Conservation (phyloP, 148 eudicot genomes). For the Rhododendron griersonianum region DNA sequence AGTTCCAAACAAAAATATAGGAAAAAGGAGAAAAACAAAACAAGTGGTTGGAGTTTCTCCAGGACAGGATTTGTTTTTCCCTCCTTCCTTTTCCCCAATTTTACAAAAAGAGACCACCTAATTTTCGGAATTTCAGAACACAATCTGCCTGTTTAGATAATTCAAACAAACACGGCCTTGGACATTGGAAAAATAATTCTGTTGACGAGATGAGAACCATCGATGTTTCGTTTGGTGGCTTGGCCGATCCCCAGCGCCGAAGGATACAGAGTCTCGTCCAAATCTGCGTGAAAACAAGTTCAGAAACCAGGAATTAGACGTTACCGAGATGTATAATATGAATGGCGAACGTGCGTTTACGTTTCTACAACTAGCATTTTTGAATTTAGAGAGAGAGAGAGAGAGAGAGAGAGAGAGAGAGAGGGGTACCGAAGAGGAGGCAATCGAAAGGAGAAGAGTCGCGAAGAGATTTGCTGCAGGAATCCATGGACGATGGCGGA, state of each 20-base stretch:
- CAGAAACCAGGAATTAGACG: neutral
- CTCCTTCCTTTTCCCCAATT: no score
- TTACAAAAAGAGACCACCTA: no score
- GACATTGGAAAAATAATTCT: neutral
- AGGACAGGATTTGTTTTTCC: no score
- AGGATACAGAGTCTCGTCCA: constrained; percentile 88
- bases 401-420: constrained; percentile 3
- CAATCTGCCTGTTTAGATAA: neutral
- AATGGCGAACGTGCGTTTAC: neutral
- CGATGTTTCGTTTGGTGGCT: constrained; percentile 61
- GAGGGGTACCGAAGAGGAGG: constrained; percentile 49
- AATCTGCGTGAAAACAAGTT: constrained; percentile 40
- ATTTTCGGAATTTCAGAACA: neutral
- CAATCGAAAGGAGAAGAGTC: constrained; percentile 59
- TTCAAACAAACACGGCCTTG: neutral
- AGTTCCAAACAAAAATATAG: no score
- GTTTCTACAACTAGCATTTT: neutral
- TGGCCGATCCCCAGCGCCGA: constrained; percentile 53
- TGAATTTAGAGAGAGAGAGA: neutral
- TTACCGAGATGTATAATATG: neutral
- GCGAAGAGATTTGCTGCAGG: constrained; percentile 28
- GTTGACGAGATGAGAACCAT: constrained; percentile 33
- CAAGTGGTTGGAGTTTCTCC: no score
- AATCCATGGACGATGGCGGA: constrained; percentile 32
- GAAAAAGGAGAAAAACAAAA: no score